A percentile compares a stretch with the other conserved stretches of the same genome.
phyloP scores from a whole-genome alignment of 208 protist species.

The Wallacemonas sp. region DNA sequence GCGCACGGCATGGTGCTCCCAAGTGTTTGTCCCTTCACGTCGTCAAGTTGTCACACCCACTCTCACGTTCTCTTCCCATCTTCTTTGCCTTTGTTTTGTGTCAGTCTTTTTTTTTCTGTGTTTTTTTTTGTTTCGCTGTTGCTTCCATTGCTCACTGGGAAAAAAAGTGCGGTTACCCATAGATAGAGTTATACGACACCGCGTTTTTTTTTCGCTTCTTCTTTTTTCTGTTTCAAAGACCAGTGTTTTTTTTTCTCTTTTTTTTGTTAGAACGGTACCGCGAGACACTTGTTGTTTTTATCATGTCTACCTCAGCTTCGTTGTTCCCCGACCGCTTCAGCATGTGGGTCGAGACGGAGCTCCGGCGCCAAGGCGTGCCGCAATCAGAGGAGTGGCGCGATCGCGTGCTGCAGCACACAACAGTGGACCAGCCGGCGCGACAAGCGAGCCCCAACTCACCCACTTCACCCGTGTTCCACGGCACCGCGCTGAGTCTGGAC shows the following conservation, averaged over 20 bases:
- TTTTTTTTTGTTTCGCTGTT: slow-evolving; percentile 18
- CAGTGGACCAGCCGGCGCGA: background rate
- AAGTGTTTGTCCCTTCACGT: no score
- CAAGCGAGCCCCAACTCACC: background rate
- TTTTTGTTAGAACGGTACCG: slow-evolving; percentile 16
- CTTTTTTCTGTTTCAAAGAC: no score
- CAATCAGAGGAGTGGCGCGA: slow-evolving; percentile 23
- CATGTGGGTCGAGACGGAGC: slow-evolving; percentile 39
- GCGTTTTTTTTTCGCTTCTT: slow-evolving; percentile 4
- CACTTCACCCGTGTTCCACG: background rate
- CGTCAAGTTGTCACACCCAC: no score
- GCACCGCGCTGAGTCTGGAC: slow-evolving; percentile 22
- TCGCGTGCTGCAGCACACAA: slow-evolving; percentile 4
- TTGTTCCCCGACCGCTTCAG: slow-evolving; percentile 33
- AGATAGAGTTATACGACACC: no score
- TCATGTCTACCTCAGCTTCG: background rate
- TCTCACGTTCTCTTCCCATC: no score
- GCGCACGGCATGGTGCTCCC: no score
- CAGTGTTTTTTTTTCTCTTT: slow-evolving; percentile 6
- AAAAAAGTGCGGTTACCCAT: no score
- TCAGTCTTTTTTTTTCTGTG: slow-evolving; percentile 9
- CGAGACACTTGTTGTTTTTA: slow-evolving; percentile 17
- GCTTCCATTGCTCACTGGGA: background rate
- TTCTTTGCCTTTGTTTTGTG: background rate
- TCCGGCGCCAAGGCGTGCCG: slow-evolving; percentile 56